Conservation (phyloP, 192 early-diverging fungal genomes). For the Pecoramyces ruminantium region DNA sequence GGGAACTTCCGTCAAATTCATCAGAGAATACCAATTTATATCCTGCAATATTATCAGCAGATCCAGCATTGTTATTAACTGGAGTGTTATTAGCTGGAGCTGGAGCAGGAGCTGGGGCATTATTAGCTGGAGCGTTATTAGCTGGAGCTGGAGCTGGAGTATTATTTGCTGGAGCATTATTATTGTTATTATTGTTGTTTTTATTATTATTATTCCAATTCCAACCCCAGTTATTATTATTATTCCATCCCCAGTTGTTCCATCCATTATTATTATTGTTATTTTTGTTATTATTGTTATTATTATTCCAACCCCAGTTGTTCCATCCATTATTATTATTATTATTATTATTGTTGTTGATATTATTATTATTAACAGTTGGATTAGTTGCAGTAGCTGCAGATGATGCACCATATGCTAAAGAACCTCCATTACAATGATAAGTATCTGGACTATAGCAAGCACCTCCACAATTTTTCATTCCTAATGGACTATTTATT, state of each 20-base stretch:
- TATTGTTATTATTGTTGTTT: no score
- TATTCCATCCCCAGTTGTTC: no score
- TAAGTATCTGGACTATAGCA: neutral
- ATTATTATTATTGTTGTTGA: no score
- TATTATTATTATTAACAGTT: neutral
- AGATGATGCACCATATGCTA: neutral
- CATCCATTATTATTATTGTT: no score
- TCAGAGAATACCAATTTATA: neutral
- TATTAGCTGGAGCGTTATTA: neutral
- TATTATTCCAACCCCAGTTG: no score
- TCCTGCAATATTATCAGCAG: neutral
- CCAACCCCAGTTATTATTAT: no score
- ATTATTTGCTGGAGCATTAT: neutral
- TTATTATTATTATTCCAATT: no score
- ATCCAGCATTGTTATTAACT: neutral
- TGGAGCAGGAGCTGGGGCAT: neutral
- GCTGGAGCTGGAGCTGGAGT: neutral
- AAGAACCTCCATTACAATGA: neutral
- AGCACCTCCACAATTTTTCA: neutral
- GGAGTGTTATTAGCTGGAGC: neutral
- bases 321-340: no score
- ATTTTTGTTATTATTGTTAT: no score
- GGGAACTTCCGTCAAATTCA: neutral
- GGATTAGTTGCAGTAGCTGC: no score
- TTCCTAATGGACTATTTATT: neutral